These are phyloP conservation scores for Arctium lappa DNA, from an alignment of 129 eudicot species.

Conservation along the genomic window DNA sequence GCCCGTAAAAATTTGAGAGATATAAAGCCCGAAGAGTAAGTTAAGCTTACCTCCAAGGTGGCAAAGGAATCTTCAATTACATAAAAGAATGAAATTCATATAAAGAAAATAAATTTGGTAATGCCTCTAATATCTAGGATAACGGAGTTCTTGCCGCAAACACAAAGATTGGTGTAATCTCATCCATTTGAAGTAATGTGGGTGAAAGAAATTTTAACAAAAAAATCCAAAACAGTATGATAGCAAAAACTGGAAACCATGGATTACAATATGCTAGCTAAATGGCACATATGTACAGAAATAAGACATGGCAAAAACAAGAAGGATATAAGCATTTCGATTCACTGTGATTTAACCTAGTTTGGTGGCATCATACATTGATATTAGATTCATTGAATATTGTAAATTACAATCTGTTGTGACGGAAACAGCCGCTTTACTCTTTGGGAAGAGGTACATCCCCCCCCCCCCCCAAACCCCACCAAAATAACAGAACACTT, in stretches of 20 bases:
- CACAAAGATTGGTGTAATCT: background rate
- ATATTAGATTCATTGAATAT: constrained; percentile 3
- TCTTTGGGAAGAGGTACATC: too few relatives aligned
- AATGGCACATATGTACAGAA: too few relatives aligned
- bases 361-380: too few relatives aligned
- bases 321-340: background rate
- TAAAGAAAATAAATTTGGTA: background rate
- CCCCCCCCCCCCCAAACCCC: background rate
- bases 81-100: background rate
- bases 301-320: background rate
- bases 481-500: background rate
- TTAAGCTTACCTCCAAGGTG: background rate
- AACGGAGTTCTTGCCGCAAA: background rate
- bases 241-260: background rate
- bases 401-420: background rate
- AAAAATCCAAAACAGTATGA: background rate
- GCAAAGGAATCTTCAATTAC: background rate
- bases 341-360: background rate
- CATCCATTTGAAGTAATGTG: background rate
- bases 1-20: background rate
- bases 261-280: too few relatives aligned
- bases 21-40: background rate
- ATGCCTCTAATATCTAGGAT: background rate
- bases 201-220: background rate
- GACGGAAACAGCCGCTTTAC: background rate